phyloP scores from a whole-genome alignment of 257 asterid genomes.

The Orobanche coerulescens region DNA sequence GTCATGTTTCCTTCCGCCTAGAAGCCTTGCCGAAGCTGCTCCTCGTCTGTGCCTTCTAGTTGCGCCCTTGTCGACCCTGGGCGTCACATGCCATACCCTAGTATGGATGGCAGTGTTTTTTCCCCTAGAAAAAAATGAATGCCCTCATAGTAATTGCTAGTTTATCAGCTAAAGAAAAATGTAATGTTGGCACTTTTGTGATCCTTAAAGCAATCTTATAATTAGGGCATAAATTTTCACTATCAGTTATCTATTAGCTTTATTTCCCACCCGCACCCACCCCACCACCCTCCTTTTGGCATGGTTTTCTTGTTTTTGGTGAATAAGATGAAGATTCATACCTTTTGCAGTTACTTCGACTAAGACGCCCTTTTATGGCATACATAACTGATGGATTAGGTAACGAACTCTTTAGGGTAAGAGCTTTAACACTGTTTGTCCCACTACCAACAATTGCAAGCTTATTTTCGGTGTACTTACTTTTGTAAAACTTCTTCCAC shows the following conservation, averaged over 20 bases:
- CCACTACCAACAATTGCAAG: slow-evolving; percentile 2
- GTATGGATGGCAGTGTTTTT: too few species aligned
- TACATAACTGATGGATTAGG: slow-evolving; percentile 67
- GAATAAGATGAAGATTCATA: slow-evolving; percentile 12
- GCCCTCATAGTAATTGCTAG: slow-evolving; percentile 1
- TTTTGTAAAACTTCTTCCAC: slow-evolving; percentile 19
- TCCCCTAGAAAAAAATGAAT: too few species aligned
- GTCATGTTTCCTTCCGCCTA: too few species aligned
- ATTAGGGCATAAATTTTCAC: slow-evolving; percentile 9
- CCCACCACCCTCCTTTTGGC: not conserved
- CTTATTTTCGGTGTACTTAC: slow-evolving; percentile 20
- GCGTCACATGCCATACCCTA: too few species aligned
- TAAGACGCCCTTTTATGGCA: slow-evolving; percentile 88
- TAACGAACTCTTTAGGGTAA: slow-evolving; percentile 76
- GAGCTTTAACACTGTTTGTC: slow-evolving; percentile 19
- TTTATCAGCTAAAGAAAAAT: slow-evolving; percentile 3
- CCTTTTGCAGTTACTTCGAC: slow-evolving; percentile 65
- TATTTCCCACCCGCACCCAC: too few species aligned
- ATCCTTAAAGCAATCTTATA: not conserved
- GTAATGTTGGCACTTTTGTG: not conserved
- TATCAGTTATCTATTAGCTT: slow-evolving; percentile 17
- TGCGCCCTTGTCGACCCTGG: too few species aligned
- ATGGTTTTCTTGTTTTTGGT: slow-evolving; percentile 13
- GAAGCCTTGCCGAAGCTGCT: too few species aligned
- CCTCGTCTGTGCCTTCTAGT: too few species aligned